Conservation (phyloP, 139 green algal species). For the Edaphochlamys debaryana region DNA sequence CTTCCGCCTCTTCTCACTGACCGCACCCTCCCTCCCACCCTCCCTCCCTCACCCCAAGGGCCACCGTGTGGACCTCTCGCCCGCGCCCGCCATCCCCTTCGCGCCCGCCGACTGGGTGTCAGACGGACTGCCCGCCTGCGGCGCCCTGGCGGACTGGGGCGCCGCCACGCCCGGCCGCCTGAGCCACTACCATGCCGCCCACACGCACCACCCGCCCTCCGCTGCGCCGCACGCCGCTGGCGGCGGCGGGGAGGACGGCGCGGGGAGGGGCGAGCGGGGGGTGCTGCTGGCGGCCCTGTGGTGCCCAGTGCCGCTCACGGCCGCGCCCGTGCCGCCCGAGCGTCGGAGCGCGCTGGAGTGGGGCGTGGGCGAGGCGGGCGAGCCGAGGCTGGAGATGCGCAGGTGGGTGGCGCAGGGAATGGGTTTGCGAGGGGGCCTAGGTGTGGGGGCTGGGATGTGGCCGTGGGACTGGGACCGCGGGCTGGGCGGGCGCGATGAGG, state of each 20-base stretch:
- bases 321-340: neutral
- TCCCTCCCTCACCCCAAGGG: neutral
- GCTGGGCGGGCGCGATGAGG: no score
- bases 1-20: no score
- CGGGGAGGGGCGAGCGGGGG: neutral
- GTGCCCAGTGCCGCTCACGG: conserved; percentile 28
- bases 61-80: conserved; percentile 44
- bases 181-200: neutral
- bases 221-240: no score
- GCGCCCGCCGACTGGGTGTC: conserved; percentile 39
- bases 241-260: neutral
- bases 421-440: no score
- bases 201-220: no score
- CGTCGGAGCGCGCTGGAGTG: neutral
- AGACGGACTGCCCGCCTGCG: conserved; percentile 29
- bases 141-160: conserved; percentile 19
- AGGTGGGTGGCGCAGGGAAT: neutral
- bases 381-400: conserved; percentile 5
- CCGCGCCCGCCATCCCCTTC: conserved; percentile 48
- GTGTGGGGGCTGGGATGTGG: neutral
- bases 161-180: conserved; percentile 7
- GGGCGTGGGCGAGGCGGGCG: neutral
- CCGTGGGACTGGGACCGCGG: neutral
- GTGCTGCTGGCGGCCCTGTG: conserved; percentile 17
- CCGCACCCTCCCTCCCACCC: no score